Evolutionary conservation across 495 filamentous ascomycete species (phyloP).

Genomic region (Aspergillus haitiensis): DNA sequence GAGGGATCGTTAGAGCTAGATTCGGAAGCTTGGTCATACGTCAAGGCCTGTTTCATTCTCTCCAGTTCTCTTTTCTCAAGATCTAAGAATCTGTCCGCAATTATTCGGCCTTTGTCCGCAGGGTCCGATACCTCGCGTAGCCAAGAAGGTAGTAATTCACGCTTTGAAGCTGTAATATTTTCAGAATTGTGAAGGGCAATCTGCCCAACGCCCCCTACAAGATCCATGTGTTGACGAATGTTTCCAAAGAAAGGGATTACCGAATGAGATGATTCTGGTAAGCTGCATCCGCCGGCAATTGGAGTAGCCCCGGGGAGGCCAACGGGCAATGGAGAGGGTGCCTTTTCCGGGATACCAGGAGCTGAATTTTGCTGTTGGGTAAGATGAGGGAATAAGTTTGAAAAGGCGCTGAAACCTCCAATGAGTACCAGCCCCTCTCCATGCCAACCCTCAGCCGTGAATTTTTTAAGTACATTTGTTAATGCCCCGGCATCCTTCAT

Average conservation of each 20-base stretch:
- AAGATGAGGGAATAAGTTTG: slow-evolving; percentile 49
- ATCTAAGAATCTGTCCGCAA: slow-evolving; percentile 78
- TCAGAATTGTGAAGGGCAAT: slow-evolving; percentile 73
- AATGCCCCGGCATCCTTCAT: slow-evolving; percentile 75
- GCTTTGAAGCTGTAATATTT: slow-evolving; percentile 45
- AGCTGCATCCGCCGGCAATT: slow-evolving; percentile 80
- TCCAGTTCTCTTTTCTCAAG: slow-evolving; percentile 85
- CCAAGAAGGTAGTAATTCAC: slow-evolving; percentile 68
- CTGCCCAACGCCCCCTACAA: slow-evolving; percentile 91
- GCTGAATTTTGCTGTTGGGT: slow-evolving; percentile 30
- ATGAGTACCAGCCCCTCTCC: slow-evolving; percentile 72
- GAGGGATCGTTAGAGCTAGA: slow-evolving; percentile 28
- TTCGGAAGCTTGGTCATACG: slow-evolving; percentile 57
- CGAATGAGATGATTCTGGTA: slow-evolving; percentile 66
- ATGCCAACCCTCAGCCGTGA: slow-evolving; percentile 77
- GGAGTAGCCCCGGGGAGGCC: slow-evolving; percentile 62
- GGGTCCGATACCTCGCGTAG: slow-evolving; percentile 64
- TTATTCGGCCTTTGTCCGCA: slow-evolving; percentile 70
- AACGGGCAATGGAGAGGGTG: slow-evolving; percentile 48
- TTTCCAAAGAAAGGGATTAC: slow-evolving; percentile 93
- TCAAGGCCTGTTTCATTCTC: slow-evolving; percentile 88
- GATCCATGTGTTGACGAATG: slow-evolving; percentile 95
- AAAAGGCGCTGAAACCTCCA: slow-evolving; percentile 56
- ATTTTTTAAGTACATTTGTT: slow-evolving; percentile 88
- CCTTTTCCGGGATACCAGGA: slow-evolving; percentile 36